A percentile compares a stretch with the other conserved stretches of the same genome.
Conservation (phyloP, 202 grass and related monocot genomes). For the Hordeum pubiflorum region DNA sequence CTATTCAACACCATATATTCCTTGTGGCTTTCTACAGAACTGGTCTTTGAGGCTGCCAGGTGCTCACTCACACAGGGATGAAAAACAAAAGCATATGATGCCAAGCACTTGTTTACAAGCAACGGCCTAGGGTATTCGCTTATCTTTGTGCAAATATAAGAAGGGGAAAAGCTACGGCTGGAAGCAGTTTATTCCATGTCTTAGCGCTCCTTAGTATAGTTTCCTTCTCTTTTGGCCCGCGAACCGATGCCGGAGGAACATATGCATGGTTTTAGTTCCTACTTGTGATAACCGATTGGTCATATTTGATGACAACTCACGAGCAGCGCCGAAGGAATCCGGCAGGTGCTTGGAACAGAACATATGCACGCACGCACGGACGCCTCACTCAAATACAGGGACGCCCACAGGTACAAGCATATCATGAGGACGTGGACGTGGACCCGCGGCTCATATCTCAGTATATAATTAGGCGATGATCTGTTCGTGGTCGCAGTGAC, state of each 20-base stretch:
- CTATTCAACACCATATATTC: constrained; percentile 14
- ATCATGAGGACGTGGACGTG: not conserved
- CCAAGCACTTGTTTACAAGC: constrained; percentile 37
- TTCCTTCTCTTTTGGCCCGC: not conserved
- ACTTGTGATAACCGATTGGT: constrained; percentile 1
- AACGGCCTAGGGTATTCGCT: constrained; percentile 23
- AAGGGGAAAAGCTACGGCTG: constrained; percentile 25
- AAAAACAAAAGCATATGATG: constrained; percentile 35
- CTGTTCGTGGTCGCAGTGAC: not conserved
- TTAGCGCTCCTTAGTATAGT: not conserved
- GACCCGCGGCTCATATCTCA: constrained; percentile 21
- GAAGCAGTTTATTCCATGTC: constrained; percentile 19
- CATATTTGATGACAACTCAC: constrained; percentile 33
- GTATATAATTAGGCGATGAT: not conserved
- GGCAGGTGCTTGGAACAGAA: constrained; percentile 21
- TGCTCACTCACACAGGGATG: not conserved
- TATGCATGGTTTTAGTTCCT: constrained; percentile 25
- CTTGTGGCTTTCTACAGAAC: not conserved
- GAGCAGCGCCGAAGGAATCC: constrained; percentile 25
- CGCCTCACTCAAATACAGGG: not conserved
- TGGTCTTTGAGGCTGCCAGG: not conserved
- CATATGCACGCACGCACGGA: constrained; percentile 25
- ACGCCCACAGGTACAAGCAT: constrained; percentile 20
- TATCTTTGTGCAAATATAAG: constrained; percentile 23
- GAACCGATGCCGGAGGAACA: constrained; percentile 38